phyloP scores from a whole-genome alignment of 148 eudicot species.

The Suaeda aralocaspica region DNA sequence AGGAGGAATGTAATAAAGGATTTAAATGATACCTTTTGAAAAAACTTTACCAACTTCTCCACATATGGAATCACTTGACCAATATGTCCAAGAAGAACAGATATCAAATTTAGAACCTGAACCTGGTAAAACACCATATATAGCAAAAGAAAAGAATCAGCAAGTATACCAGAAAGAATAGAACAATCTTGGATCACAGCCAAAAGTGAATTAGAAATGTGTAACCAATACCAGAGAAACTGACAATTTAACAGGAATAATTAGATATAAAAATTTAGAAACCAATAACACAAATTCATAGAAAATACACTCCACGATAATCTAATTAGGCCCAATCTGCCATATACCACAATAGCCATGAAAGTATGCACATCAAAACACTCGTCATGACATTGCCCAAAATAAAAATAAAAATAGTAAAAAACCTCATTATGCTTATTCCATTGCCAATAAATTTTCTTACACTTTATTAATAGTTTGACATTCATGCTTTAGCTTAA shows the following conservation, averaged over 20 bases:
- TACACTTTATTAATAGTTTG: not conserved
- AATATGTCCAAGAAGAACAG: constrained; percentile 73
- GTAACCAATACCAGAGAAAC: not conserved
- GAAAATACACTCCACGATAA: not conserved
- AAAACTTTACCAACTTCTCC: constrained; percentile 68
- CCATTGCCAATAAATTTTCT: not conserved
- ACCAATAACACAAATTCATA: not conserved
- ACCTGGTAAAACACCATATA: constrained; percentile 50
- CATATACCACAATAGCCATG: too few relatives aligned
- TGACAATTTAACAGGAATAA: not conserved
- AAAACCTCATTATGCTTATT: too few relatives aligned
- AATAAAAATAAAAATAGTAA: too few relatives aligned
- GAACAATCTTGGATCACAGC: not conserved
- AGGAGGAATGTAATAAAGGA: not conserved
- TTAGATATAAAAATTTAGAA: not conserved
- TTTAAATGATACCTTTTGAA: constrained; percentile 63
- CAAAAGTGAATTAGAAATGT: not conserved
- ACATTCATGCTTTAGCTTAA: not conserved
- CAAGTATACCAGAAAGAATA: not conserved
- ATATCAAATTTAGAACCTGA: constrained; percentile 85
- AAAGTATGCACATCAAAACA: too few relatives aligned
- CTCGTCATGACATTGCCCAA: too few relatives aligned
- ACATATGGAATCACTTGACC: constrained; percentile 71
- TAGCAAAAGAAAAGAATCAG: not conserved
- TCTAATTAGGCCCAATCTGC: too few relatives aligned